phyloP scores from a whole-genome alignment of 306 rosid species.

The Quercus agrifolia region DNA sequence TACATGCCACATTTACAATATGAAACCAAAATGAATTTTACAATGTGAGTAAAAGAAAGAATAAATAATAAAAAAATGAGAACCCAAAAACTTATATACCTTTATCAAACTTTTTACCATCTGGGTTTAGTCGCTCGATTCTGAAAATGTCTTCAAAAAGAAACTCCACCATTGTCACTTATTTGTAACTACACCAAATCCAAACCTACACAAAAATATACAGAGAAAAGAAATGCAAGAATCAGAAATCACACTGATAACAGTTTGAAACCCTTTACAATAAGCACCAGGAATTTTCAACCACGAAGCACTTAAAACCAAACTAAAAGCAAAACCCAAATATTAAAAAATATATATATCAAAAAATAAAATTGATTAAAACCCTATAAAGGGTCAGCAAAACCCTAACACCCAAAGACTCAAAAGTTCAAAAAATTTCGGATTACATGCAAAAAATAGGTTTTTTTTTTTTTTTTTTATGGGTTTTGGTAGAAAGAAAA shows the following conservation, averaged over 20 bases:
- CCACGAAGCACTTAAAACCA: neutral
- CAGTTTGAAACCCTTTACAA: neutral
- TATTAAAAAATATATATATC: neutral
- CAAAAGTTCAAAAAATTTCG: neutral
- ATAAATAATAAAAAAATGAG: neutral
- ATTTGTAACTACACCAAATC: neutral
- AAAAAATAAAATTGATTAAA: neutral
- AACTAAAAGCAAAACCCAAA: neutral
- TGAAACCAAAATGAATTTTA: neutral
- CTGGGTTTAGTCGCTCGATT: conserved; percentile 58
- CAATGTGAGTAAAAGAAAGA: neutral
- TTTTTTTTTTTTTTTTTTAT: neutral
- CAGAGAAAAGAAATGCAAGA: neutral
- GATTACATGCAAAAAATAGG: neutral
- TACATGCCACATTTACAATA: neutral
- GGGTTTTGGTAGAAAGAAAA: neutral
- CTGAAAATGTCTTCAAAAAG: conserved; percentile 86
- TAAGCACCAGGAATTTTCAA: neutral
- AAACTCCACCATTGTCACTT: conserved; percentile 59
- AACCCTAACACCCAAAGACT: neutral
- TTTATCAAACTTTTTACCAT: conserved; percentile 68
- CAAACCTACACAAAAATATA: neutral
- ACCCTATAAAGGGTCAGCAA: neutral
- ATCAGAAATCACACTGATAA: too few species aligned
- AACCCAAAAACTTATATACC: conserved; percentile 32